phyloP scores from a whole-genome alignment of 148 eudicot genomes.

The Chenopodium album region DNA sequence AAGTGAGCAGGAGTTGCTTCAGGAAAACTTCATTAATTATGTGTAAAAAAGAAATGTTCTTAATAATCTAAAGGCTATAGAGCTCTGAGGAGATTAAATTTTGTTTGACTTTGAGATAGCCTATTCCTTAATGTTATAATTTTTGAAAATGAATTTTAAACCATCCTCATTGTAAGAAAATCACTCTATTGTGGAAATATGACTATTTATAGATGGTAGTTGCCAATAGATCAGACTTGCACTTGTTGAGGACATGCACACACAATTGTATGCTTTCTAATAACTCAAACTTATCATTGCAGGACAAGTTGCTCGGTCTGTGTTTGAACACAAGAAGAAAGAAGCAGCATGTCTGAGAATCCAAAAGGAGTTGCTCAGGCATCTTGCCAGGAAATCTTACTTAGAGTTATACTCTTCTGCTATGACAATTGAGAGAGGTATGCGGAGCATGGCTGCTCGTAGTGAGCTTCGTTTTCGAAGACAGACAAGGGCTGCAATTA shows the following conservation, averaged over 20 bases:
- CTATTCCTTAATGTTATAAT: background rate
- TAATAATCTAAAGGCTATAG: too few relatives aligned
- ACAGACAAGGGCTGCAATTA: conserved; percentile 53
- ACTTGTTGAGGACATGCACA: conserved; percentile 1
- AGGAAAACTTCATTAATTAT: too few relatives aligned
- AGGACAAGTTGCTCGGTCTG: conserved; percentile 62
- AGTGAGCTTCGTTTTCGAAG: conserved; percentile 48
- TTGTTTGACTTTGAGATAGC: background rate
- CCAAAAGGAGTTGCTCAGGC: conserved; percentile 64
- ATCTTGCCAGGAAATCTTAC: conserved; percentile 57
- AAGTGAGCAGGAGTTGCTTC: too few relatives aligned
- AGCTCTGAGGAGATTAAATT: background rate
- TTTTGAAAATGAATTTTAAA: background rate
- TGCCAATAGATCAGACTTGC: background rate
- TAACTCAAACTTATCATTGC: conserved; percentile 15
- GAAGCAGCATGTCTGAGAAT: conserved; percentile 68
- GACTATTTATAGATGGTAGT: background rate
- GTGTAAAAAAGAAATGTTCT: too few relatives aligned
- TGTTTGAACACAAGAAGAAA: conserved; percentile 51
- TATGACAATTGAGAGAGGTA: conserved; percentile 55
- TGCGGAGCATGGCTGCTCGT: conserved; percentile 76
- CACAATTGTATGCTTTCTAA: background rate
- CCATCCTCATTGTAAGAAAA: background rate
- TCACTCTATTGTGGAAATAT: background rate
- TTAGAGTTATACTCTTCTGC: conserved; percentile 47